phyloP scores from a whole-genome alignment of 2,329 filamentous ascomycete species.

The Cladophialophora exuberans region DNA sequence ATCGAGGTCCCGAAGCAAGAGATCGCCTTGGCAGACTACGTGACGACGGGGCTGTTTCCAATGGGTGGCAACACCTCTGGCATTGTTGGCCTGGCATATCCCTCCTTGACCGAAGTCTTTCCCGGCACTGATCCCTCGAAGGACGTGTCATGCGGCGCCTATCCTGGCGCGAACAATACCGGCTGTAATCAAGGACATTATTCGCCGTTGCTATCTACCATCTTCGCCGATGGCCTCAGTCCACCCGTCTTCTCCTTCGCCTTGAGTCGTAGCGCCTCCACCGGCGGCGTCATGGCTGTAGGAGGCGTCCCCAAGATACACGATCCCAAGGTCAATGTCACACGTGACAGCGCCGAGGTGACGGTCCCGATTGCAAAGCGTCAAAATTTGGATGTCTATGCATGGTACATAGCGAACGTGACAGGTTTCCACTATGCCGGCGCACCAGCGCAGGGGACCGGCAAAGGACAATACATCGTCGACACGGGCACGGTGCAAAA shows the following conservation, averaged over 20 bases:
- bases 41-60: neutral
- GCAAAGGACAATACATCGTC: neutral
- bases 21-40: neutral
- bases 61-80: neutral
- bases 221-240: neutral
- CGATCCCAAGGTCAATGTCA: neutral
- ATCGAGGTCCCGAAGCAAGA: neutral
- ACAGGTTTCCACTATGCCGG: neutral
- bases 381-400: neutral
- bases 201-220: neutral
- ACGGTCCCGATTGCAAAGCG: neutral
- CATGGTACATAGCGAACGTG: neutral
- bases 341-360: neutral
- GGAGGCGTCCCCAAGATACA: neutral
- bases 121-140: neutral
- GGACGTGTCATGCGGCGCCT: neutral
- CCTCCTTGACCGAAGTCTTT: neutral
- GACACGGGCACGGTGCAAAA: neutral
- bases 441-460: neutral
- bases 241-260: neutral
- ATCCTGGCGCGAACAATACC: neutral
- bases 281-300: neutral
- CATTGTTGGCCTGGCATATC: neutral
- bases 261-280: neutral
- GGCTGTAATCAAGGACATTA: neutral